A percentile compares a stretch with the other conserved stretches of the same genome.
These are phyloP conservation scores for Taiozyma sp. DNA, from an alignment of 1,139 yeast genomes.

Conservation along the genomic window DNA sequence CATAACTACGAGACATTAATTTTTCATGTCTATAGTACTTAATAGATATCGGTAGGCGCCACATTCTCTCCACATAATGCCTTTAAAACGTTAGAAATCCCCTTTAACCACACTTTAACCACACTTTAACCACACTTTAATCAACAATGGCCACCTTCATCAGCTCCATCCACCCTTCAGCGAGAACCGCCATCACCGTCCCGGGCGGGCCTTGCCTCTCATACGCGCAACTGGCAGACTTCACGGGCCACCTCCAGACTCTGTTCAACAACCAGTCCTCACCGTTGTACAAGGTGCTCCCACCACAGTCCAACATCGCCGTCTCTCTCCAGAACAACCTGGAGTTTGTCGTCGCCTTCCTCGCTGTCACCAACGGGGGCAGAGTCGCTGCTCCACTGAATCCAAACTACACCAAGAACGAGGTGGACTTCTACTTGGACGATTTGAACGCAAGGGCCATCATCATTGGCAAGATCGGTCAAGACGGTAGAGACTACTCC, in stretches of 20 bases:
- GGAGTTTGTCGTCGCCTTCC: conserved; percentile 49
- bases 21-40: too few relatives aligned
- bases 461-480: conserved; percentile 45
- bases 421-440: conserved; percentile 55
- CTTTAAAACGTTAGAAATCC: too few relatives aligned
- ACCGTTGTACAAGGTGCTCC: conserved; percentile 29
- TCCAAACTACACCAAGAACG: conserved; percentile 50
- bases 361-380: conserved; percentile 48
- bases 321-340: conserved; percentile 54
- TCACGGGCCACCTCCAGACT: conserved; percentile 38
- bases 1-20: too few relatives aligned
- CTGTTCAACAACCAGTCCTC: conserved; percentile 33
- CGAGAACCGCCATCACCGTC: conserved; percentile 33
- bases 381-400: conserved; percentile 62
- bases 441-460: conserved; percentile 52
- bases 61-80: too few relatives aligned
- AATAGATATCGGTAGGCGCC: too few relatives aligned
- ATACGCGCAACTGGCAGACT: conserved; percentile 32
- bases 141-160: conserved; percentile 14
- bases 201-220: conserved; percentile 33
- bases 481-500: conserved; percentile 26
- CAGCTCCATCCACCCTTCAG: conserved; percentile 25
- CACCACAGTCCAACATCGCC: conserved; percentile 43
- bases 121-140: too few relatives aligned
- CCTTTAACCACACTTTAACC: neutral